Base-by-base conservation (phyloP, 1,284 basidiomycete species). In the Peniophora sp. region DNA sequence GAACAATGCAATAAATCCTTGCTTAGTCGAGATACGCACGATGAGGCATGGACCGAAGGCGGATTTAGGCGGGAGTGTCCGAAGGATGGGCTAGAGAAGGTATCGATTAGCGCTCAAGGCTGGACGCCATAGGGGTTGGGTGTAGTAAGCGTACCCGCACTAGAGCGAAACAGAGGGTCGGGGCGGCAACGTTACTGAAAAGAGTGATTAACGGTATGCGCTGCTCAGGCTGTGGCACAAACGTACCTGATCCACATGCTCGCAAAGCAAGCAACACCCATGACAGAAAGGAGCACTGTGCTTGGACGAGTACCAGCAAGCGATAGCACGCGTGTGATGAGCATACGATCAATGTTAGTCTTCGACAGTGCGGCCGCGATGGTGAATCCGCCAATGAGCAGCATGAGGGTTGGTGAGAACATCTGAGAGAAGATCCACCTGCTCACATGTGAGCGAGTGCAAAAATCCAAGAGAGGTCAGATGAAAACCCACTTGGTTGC, bases 241-340 rank as follows among this genome's bases (percentile, higher is more conserved):
- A 5, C 74, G 52, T 65, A 91, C 79, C 85, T 89, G 61, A 99
- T 98, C 97, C 95, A 99, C 97, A 98, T 99, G 65, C 90, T 93
- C 1, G 96, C 94, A 64, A 99, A 99, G 63, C 95, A 97, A 1
- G 95, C 90, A 3, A 99, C 95, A 38, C 77, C 82, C 97, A 99
- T 99, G 68, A 98, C 92, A 0, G 93, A 89, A 36, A 99, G 78
- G 16, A 99, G 72, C 2, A 99, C 95, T 0, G 80, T 83, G 57
- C 82, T 85, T 0, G 95, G 97, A 52, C 79, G 78, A 8, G 91
- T 89, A 1, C 97, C 96, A 2, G 97, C 97, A 46, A 97, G 72
- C 59, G 85, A 88, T 46, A 99, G 78, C 34, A 99, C 83, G 38
- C 91, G 82, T n/a, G 92, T 95, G 45, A 98, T 96, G 34, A 98